Base-by-base conservation (phyloP, 2,329 filamentous ascomycete species). In the Truncatella angustata region DNA sequence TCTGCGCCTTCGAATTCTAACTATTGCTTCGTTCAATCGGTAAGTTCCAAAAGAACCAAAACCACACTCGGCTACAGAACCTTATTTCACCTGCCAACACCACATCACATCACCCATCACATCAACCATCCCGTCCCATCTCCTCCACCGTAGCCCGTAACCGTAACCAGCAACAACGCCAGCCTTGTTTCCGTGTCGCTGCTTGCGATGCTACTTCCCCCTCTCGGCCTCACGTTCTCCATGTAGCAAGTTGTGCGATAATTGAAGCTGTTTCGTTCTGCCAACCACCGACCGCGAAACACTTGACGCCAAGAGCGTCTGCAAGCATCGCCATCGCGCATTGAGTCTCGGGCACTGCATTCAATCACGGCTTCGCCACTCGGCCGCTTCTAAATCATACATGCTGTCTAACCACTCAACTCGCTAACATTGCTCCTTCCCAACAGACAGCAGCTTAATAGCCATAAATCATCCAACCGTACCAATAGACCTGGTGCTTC, bases 21-120 rank as follows among this genome's bases (percentile, higher is more conserved):
- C 44, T 47, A 28, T 24, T 47, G 44, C 44, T 44, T 44, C 40
- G 40, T 44, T 28, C 40, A 18, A 28, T 44, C 40, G 40, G 40
- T 44, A 44, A 44, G 40, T 44, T 44, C 24, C n/a, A n/a, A n/a
- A n/a, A n/a, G n/a, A n/a, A n/a, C n/a, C n/a, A 20, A 16, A 39
- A 11, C 44, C 16, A 6, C 16, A 18, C 23, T 12, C 44, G 26
- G 16, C 30, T 16, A 12, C 24, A 47, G 18, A 47, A 47, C 44
- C 26, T 47, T 47, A 47, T 34, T 47, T 16, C 26, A 47, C 16
- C 26, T 47, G 30, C 28, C 44, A 47, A 34, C 28, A 20, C 28
- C 24, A n/a, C n/a, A n/a, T n/a, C n/a, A n/a, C n/a, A n/a, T n/a
- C n/a, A n/a, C n/a, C n/a, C n/a, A n/a, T n/a, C n/a, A n/a, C n/a